A percentile compares a stretch with the other conserved stretches of the same genome.
Conservation (phyloP, 2,329 filamentous ascomycete species). For the Beauveria scarabaeidicola region DNA sequence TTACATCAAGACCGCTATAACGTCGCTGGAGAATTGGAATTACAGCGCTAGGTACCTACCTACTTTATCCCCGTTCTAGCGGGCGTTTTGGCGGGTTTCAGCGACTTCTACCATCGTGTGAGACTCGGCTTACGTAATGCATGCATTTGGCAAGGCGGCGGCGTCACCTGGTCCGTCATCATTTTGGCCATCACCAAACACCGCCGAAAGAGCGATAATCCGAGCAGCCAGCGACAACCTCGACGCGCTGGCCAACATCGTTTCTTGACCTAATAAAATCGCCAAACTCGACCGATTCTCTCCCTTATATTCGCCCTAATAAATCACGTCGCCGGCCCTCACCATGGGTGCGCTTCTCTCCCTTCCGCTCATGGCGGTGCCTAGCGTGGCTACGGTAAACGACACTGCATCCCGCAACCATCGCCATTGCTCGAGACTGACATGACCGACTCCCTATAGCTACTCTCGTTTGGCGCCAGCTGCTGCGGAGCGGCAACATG, state of each 20-base stretch:
- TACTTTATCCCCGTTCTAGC: too few species aligned
- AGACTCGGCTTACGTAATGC: background rate
- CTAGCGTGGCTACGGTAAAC: conserved; percentile 75
- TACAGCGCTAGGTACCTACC: background rate
- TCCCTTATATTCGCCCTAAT: background rate
- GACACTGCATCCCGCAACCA: conserved; percentile 16
- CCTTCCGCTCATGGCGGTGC: conserved; percentile 79
- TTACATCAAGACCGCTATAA: too few species aligned
- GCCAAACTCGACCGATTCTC: background rate
- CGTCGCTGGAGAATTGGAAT: too few species aligned
- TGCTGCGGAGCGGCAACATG: conserved; percentile 97
- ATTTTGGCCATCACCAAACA: conserved; percentile 7
- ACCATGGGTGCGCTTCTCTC: conserved; percentile 87
- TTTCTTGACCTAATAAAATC: too few species aligned
- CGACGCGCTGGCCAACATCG: background rate
- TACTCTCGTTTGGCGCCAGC: conserved; percentile 72
- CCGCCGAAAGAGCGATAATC: background rate
- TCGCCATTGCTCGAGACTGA: conserved; percentile 2
- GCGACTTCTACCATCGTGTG: background rate
- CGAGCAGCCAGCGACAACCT: background rate
- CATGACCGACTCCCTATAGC: conserved; percentile 33
- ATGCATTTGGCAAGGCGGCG: background rate
- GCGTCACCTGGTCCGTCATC: conserved; percentile 4
- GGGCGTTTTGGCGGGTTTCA: background rate
- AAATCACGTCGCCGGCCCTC: background rate